Conservation (phyloP, 1,284 basidiomycete species). For the Sanghuangporus weigelae region DNA sequence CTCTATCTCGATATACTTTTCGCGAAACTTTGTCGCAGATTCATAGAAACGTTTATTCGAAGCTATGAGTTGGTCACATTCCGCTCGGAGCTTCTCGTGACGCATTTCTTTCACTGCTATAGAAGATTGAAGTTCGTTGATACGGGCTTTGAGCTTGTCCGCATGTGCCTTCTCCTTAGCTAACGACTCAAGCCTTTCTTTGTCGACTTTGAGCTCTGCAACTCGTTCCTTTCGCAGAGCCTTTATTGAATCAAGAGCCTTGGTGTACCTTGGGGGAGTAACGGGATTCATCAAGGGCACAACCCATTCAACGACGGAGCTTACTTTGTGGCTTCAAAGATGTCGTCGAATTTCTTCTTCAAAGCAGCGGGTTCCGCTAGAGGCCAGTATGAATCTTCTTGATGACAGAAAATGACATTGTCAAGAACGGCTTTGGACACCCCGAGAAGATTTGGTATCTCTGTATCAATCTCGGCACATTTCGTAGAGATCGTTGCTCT, state of each 20-base stretch:
- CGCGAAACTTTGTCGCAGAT: constrained; percentile 78
- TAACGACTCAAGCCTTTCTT: constrained; percentile 79
- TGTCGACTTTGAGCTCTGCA: constrained; percentile 89
- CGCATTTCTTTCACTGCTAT: constrained; percentile 74
- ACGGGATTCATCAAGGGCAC: background rate
- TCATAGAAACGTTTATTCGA: constrained; percentile 84
- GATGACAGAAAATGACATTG: constrained; percentile 99
- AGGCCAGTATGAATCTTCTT: constrained; percentile 99
- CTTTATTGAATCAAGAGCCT: constrained; percentile 94
- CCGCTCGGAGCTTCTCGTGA: constrained; percentile 63
- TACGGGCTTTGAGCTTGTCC: constrained; percentile 72
- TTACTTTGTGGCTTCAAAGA: constrained; percentile 96
- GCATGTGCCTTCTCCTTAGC: constrained; percentile 83
- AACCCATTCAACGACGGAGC: constrained; percentile 17
- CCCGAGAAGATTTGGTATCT: constrained; percentile 90
- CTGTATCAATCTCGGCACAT: constrained; percentile 93
- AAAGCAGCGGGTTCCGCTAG: constrained; percentile 85
- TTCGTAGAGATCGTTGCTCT: constrained; percentile 89
- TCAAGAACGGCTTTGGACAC: constrained; percentile 97
- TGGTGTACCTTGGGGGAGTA: constrained; percentile 73
- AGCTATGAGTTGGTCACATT: constrained; percentile 63
- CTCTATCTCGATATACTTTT: constrained; percentile 67
- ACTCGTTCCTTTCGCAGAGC: constrained; percentile 83
- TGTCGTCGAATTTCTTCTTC: constrained; percentile 99
- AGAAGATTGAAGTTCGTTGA: constrained; percentile 55